A percentile compares a stretch with the other conserved stretches of the same genome.
Conservation (phyloP, 495 filamentous ascomycete genomes). For the Barbatosphaeria neglecta region DNA sequence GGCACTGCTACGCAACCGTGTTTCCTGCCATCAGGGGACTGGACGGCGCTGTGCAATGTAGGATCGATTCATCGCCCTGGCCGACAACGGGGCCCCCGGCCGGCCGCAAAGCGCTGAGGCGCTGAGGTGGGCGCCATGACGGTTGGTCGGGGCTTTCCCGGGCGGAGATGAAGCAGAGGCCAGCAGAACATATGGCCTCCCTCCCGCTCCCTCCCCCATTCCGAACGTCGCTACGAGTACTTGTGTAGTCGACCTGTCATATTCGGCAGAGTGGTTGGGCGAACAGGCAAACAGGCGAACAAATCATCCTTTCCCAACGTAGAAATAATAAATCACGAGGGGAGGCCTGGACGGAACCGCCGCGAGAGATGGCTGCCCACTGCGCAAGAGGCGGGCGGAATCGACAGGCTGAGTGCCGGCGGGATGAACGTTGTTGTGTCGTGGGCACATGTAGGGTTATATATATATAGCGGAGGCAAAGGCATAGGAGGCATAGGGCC, state of each 20-base stretch:
- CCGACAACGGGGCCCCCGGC: not conserved
- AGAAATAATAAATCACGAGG: not conserved
- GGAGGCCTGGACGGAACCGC: too few species aligned
- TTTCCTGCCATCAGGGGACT: not conserved
- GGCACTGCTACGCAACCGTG: not conserved
- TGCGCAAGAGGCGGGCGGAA: too few species aligned
- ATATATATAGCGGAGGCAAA: not conserved
- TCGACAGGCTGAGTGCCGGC: too few species aligned
- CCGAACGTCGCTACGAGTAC: too few species aligned
- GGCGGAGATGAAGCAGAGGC: not conserved
- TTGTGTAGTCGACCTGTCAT: not conserved
- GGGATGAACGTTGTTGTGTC: not conserved
- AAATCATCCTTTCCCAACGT: not conserved
- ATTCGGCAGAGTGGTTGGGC: not conserved
- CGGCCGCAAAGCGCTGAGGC: slow-evolving; percentile 10
- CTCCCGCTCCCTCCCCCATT: not conserved
- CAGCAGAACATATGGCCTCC: not conserved
- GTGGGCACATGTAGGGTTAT: not conserved
- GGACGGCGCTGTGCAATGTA: not conserved
- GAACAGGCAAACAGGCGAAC: not conserved
- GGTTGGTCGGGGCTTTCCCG: not conserved
- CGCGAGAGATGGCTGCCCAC: too few species aligned
- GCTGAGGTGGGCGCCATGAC: slow-evolving; percentile 2
- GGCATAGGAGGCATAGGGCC: too few species aligned
- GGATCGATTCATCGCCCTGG: too few species aligned